These are phyloP conservation scores for Fusarium setosum DNA, from an alignment of 2,329 filamentous ascomycete genomes.

Conservation along the genomic window DNA sequence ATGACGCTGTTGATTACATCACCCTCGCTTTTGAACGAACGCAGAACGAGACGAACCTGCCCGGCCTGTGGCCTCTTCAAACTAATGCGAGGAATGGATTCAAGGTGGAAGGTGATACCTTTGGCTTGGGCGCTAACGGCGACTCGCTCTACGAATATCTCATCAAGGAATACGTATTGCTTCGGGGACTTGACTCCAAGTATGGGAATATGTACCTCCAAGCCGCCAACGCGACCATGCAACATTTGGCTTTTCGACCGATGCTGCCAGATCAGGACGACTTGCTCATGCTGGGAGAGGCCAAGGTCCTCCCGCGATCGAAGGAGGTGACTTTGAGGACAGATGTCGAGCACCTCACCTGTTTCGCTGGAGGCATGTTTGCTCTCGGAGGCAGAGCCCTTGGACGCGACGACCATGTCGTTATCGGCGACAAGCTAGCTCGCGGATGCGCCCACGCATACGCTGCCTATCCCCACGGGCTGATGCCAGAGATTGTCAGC, in stretches of 20 bases:
- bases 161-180: constrained; percentile 71
- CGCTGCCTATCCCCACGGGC: constrained; percentile 64
- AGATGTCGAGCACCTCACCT: constrained; percentile 67
- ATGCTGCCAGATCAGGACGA: constrained; percentile 67
- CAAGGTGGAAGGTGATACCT: constrained; percentile 51
- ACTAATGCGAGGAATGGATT: constrained; percentile 56
- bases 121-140: constrained; percentile 60
- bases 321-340: constrained; percentile 45
- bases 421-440: constrained; percentile 67
- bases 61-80: constrained; percentile 70
- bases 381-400: constrained; percentile 70
- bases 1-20: constrained; percentile 69
- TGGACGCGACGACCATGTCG: constrained; percentile 60
- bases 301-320: constrained; percentile 48
- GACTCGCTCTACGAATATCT: constrained; percentile 75
- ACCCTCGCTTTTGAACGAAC: constrained; percentile 62
- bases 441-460: constrained; percentile 74
- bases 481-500: constrained; percentile 71
- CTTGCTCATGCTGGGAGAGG: constrained; percentile 67
- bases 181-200: constrained; percentile 64
- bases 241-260: constrained; percentile 73
- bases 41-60: constrained; percentile 65
- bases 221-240: constrained; percentile 67
- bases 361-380: constrained; percentile 75
- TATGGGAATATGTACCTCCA: constrained; percentile 52